Evolutionary conservation across 768 basidiomycete species (phyloP).

Genomic region (Mycena indigotica): DNA sequence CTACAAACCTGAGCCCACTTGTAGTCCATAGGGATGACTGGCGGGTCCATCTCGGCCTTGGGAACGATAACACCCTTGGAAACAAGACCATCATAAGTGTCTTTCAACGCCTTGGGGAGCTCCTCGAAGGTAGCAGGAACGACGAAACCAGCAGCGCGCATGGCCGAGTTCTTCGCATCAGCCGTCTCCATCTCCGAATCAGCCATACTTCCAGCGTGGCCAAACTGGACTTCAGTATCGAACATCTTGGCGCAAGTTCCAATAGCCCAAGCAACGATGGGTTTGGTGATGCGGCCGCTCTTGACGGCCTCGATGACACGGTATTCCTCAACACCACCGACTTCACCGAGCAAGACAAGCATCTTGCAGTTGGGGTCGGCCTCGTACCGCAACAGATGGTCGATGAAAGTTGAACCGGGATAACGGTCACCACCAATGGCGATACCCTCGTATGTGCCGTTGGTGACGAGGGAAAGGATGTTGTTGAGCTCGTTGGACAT

Average conservation of each 20-base stretch:
- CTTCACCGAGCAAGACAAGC: constrained; percentile 97
- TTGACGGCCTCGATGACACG: constrained; percentile 98
- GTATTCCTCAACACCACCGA: constrained; percentile 99
- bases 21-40: constrained; percentile 99
- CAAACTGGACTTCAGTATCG: constrained; percentile 98
- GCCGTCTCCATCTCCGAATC: constrained; percentile 98
- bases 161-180: constrained; percentile 95
- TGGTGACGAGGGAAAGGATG: constrained; percentile 93
- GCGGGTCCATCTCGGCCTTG: constrained; percentile 82
- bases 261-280: constrained; percentile 99
- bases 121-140: constrained; percentile 98
- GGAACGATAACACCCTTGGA: constrained; percentile 64
- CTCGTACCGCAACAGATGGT: constrained; percentile 97
- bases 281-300: constrained; percentile 91
- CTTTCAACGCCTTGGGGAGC: constrained; percentile 80
- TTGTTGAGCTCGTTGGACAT: constrained; percentile 99
- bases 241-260: constrained; percentile 99
- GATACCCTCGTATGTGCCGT: constrained; percentile 99
- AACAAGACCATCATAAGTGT: constrained; percentile 85
- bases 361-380: constrained; percentile 97
- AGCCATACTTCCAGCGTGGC: constrained; percentile 97
- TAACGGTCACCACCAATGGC: constrained; percentile 99
- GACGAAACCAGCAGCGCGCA: constrained; percentile 93
- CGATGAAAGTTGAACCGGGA: constrained; percentile 98
- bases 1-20: constrained; percentile 85